Evolutionary conservation across 2,329 filamentous ascomycete species (phyloP).

Genomic region (Stagonosporopsis vannaccii): DNA sequence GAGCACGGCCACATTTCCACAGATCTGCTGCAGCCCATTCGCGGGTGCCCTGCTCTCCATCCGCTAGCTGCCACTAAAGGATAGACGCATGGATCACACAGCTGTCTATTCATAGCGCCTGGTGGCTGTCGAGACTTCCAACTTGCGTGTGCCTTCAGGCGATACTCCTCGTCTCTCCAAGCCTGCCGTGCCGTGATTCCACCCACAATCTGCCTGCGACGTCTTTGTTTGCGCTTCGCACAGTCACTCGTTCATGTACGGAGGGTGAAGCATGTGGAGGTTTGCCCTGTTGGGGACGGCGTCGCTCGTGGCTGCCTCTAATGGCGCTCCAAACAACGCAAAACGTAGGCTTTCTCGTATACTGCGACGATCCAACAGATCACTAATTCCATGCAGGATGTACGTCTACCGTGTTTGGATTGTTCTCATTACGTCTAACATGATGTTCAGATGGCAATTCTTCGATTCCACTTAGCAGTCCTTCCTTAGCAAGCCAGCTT

Average conservation of each 20-base stretch:
- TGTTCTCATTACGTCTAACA: conserved; percentile 3
- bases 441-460: conserved; percentile 11
- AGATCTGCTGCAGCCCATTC: conserved; percentile 27
- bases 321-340: conserved; percentile 13
- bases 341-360: conserved; percentile 29
- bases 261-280: conserved; percentile 33
- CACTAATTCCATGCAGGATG: conserved; percentile 22
- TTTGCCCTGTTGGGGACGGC: conserved; percentile 24
- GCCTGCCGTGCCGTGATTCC: conserved; percentile 13
- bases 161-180: conserved; percentile 6
- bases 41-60: conserved; percentile 24
- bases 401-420: conserved; percentile 16
- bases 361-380: background rate
- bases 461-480: conserved; percentile 4
- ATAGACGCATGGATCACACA: conserved; percentile 34
- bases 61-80: conserved; percentile 25
- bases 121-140: conserved; percentile 10
- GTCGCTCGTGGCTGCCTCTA: conserved; percentile 24
- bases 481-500: background rate
- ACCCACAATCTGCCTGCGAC: conserved; percentile 11
- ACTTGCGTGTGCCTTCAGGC: conserved; percentile 8
- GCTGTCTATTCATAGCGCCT: conserved; percentile 35
- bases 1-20: conserved; percentile 32
- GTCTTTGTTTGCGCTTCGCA: conserved; percentile 24
- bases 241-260: conserved; percentile 18